These are phyloP conservation scores for Talaromyces atroroseus DNA, from an alignment of 2,329 filamentous ascomycete species.

Conservation along the genomic window DNA sequence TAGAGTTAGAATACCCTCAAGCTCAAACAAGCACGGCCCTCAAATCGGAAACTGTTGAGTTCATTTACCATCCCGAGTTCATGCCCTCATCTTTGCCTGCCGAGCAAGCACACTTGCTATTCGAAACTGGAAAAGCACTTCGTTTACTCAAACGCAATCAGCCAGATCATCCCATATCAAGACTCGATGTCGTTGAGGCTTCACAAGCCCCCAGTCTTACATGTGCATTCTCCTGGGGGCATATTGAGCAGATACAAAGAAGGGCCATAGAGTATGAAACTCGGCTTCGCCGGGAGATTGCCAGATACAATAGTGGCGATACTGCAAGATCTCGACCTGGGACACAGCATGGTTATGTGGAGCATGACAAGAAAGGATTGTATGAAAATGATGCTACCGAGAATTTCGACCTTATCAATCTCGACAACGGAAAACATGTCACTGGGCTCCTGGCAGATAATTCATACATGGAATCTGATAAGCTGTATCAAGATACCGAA, in stretches of 20 bases:
- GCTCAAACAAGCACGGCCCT: slow-evolving; percentile 55
- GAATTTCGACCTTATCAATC: slow-evolving; percentile 31
- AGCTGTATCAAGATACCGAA: slow-evolving; percentile 25
- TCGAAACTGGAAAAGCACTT: slow-evolving; percentile 72
- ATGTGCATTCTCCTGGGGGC: slow-evolving; percentile 69
- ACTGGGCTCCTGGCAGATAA: slow-evolving; percentile 22
- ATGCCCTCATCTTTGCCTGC: slow-evolving; percentile 67
- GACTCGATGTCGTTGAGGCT: slow-evolving; percentile 42
- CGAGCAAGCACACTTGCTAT: slow-evolving; percentile 66
- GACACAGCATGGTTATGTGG: neutral
- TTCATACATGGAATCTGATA: slow-evolving; percentile 23
- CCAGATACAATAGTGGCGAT: slow-evolving; percentile 29
- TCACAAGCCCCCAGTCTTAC: slow-evolving; percentile 53
- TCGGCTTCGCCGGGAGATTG: slow-evolving; percentile 32
- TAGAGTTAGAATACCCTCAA: slow-evolving; percentile 56
- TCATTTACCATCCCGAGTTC: slow-evolving; percentile 46
- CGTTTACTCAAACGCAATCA: slow-evolving; percentile 67
- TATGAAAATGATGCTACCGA: slow-evolving; percentile 9
- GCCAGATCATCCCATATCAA: slow-evolving; percentile 63
- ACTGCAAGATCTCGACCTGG: slow-evolving; percentile 21
- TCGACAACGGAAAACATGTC: slow-evolving; percentile 24
- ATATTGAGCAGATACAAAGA: slow-evolving; percentile 59
- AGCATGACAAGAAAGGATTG: neutral
- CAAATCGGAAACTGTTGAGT: slow-evolving; percentile 58
- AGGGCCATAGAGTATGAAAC: slow-evolving; percentile 47